Evolutionary conservation across 345 rosid species (phyloP), one percentile per base, ranked within the genome.

Genomic region (Physaria fendleri): DNA sequence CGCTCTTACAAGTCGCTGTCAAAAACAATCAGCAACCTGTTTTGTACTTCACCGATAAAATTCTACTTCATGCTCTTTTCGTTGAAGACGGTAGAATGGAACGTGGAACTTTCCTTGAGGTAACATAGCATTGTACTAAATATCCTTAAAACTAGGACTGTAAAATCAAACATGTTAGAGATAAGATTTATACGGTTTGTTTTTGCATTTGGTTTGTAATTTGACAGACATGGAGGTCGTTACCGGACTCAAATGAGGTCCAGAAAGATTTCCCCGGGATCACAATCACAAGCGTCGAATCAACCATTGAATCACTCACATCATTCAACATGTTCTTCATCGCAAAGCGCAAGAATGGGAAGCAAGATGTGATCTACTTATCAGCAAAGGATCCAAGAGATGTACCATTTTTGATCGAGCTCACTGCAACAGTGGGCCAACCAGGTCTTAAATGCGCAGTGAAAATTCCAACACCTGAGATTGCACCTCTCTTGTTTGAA

Each of bases 171-270:
- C n/a, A n/a, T n/a, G n/a, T n/a, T n/a, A n/a, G n/a, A n/a, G n/a
- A n/a, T n/a, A n/a, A n/a, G n/a, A n/a, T n/a, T n/a, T n/a, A n/a
- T n/a, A n/a, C n/a, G n/a, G n/a, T n/a, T n/a, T n/a, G n/a, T n/a
- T n/a, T n/a, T n/a, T n/a, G n/a, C n/a, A 8, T 37, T 33, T 35
- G 17, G 2, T 10, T 61, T 39, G 40, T 8, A 27, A 44, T 57
- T 77, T 88, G 98, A 86, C 97, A 92, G 98, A 86, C 97, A 53
- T 88, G 96, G 98, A 82, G 96, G 61, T 88, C 91, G 12, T 79
- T 88, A 37, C 91, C 98, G 0, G 97, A 88, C 73, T 71, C 90
- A 40, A 86, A 88, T 14, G 95, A 92, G 76, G 82, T 86, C 35
- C 80, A 74, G 9, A 88, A 71, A 68, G 98, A 88, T 27, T 83